These are phyloP conservation scores for Saksenaea oblongispora DNA, from an alignment of 371 early-diverging fungal species.

Conservation along the genomic window DNA sequence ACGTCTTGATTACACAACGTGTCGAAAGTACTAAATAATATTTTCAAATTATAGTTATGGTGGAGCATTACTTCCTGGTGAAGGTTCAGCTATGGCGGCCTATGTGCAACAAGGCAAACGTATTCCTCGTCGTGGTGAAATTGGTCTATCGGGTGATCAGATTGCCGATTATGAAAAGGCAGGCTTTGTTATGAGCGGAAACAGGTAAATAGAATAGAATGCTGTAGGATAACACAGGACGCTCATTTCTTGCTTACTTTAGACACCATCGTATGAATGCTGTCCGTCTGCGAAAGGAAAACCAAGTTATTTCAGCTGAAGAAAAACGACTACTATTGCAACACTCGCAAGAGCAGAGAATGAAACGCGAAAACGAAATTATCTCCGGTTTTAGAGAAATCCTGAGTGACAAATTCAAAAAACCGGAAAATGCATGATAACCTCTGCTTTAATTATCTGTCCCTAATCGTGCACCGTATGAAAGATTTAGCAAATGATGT, in stretches of 20 bases:
- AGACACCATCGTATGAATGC: conserved; percentile 94
- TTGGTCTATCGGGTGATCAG: conserved; percentile 83
- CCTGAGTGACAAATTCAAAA: conserved; percentile 46
- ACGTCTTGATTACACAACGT: conserved; percentile 13
- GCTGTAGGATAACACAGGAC: neutral
- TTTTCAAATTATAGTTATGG: conserved; percentile 64
- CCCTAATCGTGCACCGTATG: too few relatives aligned
- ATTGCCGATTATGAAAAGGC: conserved; percentile 85
- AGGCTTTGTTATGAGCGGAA: conserved; percentile 96
- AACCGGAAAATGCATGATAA: conserved; percentile 11
- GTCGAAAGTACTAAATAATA: neutral
- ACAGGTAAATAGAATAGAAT: conserved; percentile 52
- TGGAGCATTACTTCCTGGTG: conserved; percentile 61
- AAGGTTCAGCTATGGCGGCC: conserved; percentile 58
- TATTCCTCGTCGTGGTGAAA: conserved; percentile 97
- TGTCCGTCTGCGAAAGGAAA: conserved; percentile 94
- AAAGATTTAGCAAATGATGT: too few relatives aligned
- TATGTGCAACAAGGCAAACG: conserved; percentile 93
- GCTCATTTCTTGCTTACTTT: conserved; percentile 2
- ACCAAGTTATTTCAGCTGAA: conserved; percentile 88
- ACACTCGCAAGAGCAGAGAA: conserved; percentile 81
- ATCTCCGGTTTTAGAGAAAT: conserved; percentile 84
- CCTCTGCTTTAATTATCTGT: neutral
- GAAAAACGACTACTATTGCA: conserved; percentile 82
- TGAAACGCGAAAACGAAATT: conserved; percentile 87